Evolutionary conservation across 2,329 filamentous ascomycete genomes (phyloP).

Genomic region (Penicillium sp.): DNA sequence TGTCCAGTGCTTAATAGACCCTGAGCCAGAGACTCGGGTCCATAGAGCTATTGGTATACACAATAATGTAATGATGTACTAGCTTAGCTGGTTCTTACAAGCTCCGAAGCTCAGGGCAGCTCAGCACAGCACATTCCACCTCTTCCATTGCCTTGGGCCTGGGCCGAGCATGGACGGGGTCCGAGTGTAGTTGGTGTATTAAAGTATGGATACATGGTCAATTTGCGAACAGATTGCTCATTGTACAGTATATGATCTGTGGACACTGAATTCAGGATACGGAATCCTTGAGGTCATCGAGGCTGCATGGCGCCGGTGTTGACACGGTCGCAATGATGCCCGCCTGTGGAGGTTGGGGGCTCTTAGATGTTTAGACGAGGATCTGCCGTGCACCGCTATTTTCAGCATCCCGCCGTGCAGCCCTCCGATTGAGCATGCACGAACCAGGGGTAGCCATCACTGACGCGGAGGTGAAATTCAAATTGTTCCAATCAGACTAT

Average conservation of each 20-base stretch:
- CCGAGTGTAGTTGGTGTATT: neutral
- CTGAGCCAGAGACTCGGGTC: conserved; percentile 2
- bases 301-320: neutral
- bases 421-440: conserved; percentile 14
- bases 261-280: no score
- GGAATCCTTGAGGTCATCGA: neutral
- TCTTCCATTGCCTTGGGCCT: neutral
- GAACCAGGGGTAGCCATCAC: conserved; percentile 17
- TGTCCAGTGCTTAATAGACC: neutral
- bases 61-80: neutral
- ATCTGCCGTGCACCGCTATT: conserved; percentile 13
- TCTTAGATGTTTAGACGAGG: neutral
- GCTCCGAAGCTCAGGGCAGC: neutral
- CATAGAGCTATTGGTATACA: no score
- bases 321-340: neutral
- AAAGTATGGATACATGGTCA: neutral
- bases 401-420: conserved; percentile 12
- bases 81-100: neutral
- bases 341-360: neutral
- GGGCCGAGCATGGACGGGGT: neutral
- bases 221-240: no score
- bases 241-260: neutral
- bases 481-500: neutral
- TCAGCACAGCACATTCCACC: conserved; percentile 3
- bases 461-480: neutral